Conservation (phyloP, 164 flowering plant genomes). For the Magnolia kwangsiensis region DNA sequence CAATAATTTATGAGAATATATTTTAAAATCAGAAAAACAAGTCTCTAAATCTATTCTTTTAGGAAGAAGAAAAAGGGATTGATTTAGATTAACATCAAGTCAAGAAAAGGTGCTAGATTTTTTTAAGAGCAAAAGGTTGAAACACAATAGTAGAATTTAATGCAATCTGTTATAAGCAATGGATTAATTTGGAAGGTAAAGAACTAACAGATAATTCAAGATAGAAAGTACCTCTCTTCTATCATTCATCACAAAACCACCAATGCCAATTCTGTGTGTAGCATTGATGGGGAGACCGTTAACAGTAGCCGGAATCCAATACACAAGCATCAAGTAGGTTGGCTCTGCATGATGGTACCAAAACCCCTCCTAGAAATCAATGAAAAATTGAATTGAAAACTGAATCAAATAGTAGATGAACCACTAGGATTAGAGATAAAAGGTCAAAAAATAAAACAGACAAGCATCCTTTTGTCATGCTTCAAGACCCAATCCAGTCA, state of each 20-base stretch:
- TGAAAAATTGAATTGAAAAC: neutral
- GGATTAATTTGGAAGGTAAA: neutral
- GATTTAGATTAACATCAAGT: neutral
- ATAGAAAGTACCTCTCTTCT: constrained; percentile 37
- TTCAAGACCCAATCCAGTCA: neutral
- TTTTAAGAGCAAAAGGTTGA: neutral
- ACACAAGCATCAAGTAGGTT: constrained; percentile 42
- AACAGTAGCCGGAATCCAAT: constrained; percentile 43
- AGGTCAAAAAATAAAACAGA: no score
- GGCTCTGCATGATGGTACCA: constrained; percentile 52
- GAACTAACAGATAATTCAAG: neutral
- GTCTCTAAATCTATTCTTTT: neutral
- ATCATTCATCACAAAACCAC: constrained; percentile 48
- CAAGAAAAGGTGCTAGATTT: neutral
- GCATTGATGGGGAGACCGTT: constrained; percentile 43
- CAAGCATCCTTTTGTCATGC: neutral
- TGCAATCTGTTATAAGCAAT: neutral
- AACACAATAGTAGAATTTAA: neutral
- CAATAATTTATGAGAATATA: neutral
- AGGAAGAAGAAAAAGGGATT: neutral
- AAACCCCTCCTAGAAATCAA: constrained; percentile 41
- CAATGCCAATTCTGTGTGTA: constrained; percentile 45
- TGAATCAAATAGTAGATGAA: neutral
- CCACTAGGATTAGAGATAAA: neutral
- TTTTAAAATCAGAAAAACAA: neutral